A percentile compares a stretch with the other conserved stretches of the same genome.
Conservation (phyloP, 352 stramenopile genomes). For the Phytophthora macrochlamydospora region DNA sequence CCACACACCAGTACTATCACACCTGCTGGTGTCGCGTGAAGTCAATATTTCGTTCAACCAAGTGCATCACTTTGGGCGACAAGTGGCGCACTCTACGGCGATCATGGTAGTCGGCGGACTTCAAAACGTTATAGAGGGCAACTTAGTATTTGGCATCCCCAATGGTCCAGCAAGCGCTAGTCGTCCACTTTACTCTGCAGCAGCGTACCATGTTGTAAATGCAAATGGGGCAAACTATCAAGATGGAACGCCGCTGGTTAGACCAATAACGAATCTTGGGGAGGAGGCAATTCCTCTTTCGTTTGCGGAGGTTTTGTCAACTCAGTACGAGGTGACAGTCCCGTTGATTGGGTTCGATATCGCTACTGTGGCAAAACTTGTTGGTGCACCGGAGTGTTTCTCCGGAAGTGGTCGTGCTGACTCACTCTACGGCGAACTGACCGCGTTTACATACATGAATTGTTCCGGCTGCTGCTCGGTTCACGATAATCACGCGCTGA, state of each 20-base stretch:
- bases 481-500: conserved; percentile 51
- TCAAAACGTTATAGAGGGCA: conserved; percentile 54
- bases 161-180: conserved; percentile 8
- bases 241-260: conserved; percentile 35
- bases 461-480: conserved; percentile 76
- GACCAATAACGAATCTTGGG: conserved; percentile 26
- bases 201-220: conserved; percentile 50
- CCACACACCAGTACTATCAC: conserved; percentile 31
- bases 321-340: conserved; percentile 45
- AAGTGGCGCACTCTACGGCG: conserved; percentile 52
- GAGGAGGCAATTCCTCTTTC: conserved; percentile 40
- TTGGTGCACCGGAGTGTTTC: conserved; percentile 65
- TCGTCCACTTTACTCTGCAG: conserved; percentile 12
- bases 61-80: conserved; percentile 67
- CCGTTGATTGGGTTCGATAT: conserved; percentile 58
- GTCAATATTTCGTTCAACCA: conserved; percentile 79
- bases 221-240: conserved; percentile 42
- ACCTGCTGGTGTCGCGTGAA: conserved; percentile 45
- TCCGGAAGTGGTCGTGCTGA: conserved; percentile 56
- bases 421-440: conserved; percentile 51
- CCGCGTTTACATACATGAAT: conserved; percentile 55
- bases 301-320: conserved; percentile 35
- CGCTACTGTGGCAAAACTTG: conserved; percentile 66
- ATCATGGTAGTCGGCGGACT: conserved; percentile 58
- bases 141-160: conserved; percentile 65